phyloP scores from a whole-genome alignment of 352 stramenopile species.

The Phytophthora nicotianae region DNA sequence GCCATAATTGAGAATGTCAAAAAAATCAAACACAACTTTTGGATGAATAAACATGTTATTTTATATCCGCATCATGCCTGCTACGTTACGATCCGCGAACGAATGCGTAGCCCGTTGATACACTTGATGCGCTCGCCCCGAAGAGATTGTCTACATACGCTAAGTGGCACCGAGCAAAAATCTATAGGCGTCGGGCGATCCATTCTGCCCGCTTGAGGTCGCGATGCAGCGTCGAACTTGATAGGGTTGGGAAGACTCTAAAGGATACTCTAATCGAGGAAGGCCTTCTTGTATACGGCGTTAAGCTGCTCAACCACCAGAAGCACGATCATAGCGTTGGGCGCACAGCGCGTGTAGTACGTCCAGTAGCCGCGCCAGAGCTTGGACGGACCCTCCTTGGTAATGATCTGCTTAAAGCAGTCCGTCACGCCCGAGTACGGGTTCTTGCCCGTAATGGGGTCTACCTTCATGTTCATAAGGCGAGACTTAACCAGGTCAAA shows the following conservation, averaged over 20 bases:
- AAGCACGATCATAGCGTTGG: conserved; percentile 99
- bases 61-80: conserved; percentile 28
- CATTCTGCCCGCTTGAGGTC: conserved; percentile 15
- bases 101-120: conserved; percentile 18
- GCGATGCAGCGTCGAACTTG: background rate
- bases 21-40: background rate
- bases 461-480: conserved; percentile 97
- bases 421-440: conserved; percentile 96
- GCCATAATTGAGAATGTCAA: background rate
- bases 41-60: conserved; percentile 37
- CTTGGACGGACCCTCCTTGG: conserved; percentile 94
- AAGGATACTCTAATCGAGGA: conserved; percentile 46
- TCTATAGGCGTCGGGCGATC: conserved; percentile 32
- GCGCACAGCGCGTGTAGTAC: conserved; percentile 98
- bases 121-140: conserved; percentile 10
- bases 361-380: conserved; percentile 98
- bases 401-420: conserved; percentile 94
- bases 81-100: conserved; percentile 16
- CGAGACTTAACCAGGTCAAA: conserved; percentile 99
- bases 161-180: conserved; percentile 22
- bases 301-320: conserved; percentile 97
- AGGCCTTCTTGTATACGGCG: conserved; percentile 75
- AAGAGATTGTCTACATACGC: too few relatives aligned
- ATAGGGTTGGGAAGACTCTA: conserved; percentile 18
- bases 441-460: conserved; percentile 89